Base-by-base conservation (phyloP, 2,329 filamentous ascomycete species). In the Furcasterigmium sp. region DNA sequence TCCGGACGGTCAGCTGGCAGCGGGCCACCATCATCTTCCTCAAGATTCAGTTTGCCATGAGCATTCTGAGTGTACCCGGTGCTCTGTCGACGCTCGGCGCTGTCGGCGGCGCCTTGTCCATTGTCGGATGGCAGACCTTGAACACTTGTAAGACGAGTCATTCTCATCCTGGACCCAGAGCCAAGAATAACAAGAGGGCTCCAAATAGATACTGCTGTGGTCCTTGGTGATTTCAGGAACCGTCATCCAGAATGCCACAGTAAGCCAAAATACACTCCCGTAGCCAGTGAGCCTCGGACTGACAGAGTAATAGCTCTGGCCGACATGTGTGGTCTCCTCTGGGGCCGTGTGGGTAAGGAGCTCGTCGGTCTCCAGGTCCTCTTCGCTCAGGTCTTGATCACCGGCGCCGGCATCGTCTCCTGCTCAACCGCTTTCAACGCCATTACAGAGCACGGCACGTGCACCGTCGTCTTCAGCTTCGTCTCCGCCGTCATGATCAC, bases 381-480 rank as follows among this genome's bases (percentile, higher is more conserved):
- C 34, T 19, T 58, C 30, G 48, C 51, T 23, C 53, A 53, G 37
- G 49, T 56, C 20, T 49, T 59, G 34, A 53, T 56, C 40, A 49
- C 49, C 21, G 53, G 50, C 36, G 48, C 45, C 14, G 52, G 53
- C 4, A 50, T 52, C 35, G 47, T 56, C 37, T 43, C 46, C 14
- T 43, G 43, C 18, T 54, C 52, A 8, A 53, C 46, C 36, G 51
- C 48, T 9, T 44, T 56, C 38, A 56, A 60, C 39, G 56, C 56
- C 14, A 47, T 60, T 4, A 54, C 54, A 3, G 39, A 52, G 35
- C 56, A 59, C 39, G 49, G 46, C 7, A 38, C 51, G 19, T 60
- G 73, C 3, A 76, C 72, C 1, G 56, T 76, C 42, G 63, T 74
- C 49, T 78, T 78, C 49, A 72, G 72, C 30, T 60, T 77, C 21